Percentiles rank a stretch among this genome's conserved stretches.
Conservation (phyloP, 1,284 basidiomycete species). For the Fomitiporia mediterranea region DNA sequence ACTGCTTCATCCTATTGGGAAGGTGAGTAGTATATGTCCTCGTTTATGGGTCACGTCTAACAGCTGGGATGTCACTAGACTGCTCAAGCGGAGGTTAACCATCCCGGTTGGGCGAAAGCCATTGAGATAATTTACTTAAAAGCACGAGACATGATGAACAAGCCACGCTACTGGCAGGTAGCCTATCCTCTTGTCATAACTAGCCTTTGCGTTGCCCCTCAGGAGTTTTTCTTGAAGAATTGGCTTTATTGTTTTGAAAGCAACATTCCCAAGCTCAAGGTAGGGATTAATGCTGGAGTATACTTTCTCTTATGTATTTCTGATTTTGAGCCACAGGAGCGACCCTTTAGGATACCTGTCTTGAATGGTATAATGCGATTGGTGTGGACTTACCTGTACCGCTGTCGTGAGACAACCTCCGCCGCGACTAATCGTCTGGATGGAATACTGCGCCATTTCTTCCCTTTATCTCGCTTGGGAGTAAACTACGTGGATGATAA, state of each 20-base stretch:
- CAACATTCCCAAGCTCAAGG: conserved; percentile 77
- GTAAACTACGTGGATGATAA: conserved; percentile 73
- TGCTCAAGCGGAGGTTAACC: conserved; percentile 94
- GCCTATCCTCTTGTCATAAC: conserved; percentile 87
- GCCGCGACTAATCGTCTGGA: conserved; percentile 80
- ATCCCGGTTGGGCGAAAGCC: conserved; percentile 91
- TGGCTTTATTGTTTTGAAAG: conserved; percentile 74
- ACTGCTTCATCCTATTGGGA: conserved; percentile 85
- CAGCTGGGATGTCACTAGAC: conserved; percentile 47
- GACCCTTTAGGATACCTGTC: conserved; percentile 63
- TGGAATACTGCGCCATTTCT: conserved; percentile 71
- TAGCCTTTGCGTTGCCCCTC: conserved; percentile 82
- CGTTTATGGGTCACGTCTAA: conserved; percentile 10
- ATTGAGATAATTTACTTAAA: conserved; percentile 83
- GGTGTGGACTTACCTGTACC: conserved; percentile 92
- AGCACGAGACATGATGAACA: conserved; percentile 82
- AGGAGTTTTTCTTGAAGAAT: conserved; percentile 79
- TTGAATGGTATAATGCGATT: conserved; percentile 83
- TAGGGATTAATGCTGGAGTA: conserved; percentile 28
- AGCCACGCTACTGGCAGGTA: conserved; percentile 87
- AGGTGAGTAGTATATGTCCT: conserved; percentile 42
- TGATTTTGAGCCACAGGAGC: conserved; percentile 55
- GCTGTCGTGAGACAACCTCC: conserved; percentile 82
- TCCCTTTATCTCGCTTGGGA: conserved; percentile 63
- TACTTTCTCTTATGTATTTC: background rate